phyloP scores from a whole-genome alignment of 495 filamentous ascomycete genomes.

The Thozetella sp. region DNA sequence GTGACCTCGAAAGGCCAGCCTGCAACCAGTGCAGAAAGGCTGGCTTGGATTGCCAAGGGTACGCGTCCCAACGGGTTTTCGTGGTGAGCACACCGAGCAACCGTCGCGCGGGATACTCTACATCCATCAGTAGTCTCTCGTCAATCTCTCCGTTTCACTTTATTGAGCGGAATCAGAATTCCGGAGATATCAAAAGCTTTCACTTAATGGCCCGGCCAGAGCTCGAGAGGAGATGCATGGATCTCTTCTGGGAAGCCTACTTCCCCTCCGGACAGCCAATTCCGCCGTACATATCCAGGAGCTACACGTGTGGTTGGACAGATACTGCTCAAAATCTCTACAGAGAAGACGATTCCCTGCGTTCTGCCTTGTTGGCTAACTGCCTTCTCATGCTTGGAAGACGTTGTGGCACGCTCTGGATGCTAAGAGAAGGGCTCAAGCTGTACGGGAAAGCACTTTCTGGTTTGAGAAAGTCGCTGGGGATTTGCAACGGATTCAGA shows the following conservation, averaged over 20 bases:
- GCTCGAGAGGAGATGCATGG: conserved; percentile 12
- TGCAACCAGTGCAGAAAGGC: conserved; percentile 6
- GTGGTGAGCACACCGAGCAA: conserved; percentile 10
- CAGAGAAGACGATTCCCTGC: conserved; percentile 6
- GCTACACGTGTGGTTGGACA: conserved; percentile 16
- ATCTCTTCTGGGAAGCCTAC: conserved; percentile 19
- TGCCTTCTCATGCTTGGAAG: conserved; percentile 5
- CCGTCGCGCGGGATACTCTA: conserved; percentile 6
- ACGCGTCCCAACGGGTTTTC: conserved; percentile 7
- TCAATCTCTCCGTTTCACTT: not conserved
- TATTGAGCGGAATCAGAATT: not conserved
- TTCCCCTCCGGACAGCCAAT: conserved; percentile 13
- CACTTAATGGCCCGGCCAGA: not conserved
- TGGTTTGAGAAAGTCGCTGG: conserved; percentile 8
- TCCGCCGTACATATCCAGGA: not conserved
- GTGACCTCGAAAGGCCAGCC: conserved; percentile 4
- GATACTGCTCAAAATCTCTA: conserved; percentile 7
- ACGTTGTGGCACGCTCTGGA: conserved; percentile 7
- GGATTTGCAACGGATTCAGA: not conserved
- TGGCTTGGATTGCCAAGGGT: conserved; percentile 6
- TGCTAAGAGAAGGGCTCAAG: conserved; percentile 4
- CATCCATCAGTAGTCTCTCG: not conserved
- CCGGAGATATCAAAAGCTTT: not conserved
- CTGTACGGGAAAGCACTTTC: conserved; percentile 9
- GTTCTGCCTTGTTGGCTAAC: conserved; percentile 14